phyloP scores from a whole-genome alignment of 306 rosid species.

The Vigna nakashimae region DNA sequence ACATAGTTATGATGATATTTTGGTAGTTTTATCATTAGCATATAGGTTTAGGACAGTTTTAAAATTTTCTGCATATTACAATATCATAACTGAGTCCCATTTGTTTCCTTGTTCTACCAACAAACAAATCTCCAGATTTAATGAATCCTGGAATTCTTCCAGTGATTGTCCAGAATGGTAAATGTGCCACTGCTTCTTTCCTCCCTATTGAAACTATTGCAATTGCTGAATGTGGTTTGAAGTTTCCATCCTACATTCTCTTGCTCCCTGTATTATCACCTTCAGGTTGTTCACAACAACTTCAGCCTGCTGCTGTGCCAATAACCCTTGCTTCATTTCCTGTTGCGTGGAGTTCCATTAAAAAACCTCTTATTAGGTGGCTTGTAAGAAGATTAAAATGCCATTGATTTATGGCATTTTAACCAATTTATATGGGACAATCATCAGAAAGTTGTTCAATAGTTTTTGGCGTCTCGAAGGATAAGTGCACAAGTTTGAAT shows the following conservation, averaged over 20 bases:
- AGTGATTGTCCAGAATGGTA: slow-evolving; percentile 56
- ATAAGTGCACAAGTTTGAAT: too few species aligned
- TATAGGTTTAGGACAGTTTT: too few species aligned
- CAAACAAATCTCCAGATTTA: slow-evolving; percentile 80
- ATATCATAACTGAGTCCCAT: slow-evolving; percentile 58
- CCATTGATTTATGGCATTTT: not conserved
- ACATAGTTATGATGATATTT: too few species aligned
- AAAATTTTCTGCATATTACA: not conserved
- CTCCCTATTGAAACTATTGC: slow-evolving; percentile 81
- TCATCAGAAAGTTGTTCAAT: slow-evolving; percentile 6
- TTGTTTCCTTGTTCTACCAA: slow-evolving; percentile 72
- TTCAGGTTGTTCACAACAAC: slow-evolving; percentile 73
- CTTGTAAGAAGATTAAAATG: slow-evolving; percentile 37
- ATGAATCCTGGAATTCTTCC: slow-evolving; percentile 70
- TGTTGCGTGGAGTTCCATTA: slow-evolving; percentile 43
- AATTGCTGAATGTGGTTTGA: slow-evolving; percentile 50
- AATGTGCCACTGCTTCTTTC: slow-evolving; percentile 74
- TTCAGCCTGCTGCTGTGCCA: slow-evolving; percentile 73
- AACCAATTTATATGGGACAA: slow-evolving; percentile 14
- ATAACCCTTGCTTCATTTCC: slow-evolving; percentile 86
- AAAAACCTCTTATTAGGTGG: slow-evolving; percentile 26
- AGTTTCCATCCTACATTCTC: slow-evolving; percentile 52
- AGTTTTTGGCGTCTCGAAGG: too few species aligned
- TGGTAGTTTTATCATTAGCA: too few species aligned
- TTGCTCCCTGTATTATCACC: slow-evolving; percentile 54